Base-by-base conservation (phyloP, 2,329 filamentous ascomycete genomes). In the Calycina herbarum region DNA sequence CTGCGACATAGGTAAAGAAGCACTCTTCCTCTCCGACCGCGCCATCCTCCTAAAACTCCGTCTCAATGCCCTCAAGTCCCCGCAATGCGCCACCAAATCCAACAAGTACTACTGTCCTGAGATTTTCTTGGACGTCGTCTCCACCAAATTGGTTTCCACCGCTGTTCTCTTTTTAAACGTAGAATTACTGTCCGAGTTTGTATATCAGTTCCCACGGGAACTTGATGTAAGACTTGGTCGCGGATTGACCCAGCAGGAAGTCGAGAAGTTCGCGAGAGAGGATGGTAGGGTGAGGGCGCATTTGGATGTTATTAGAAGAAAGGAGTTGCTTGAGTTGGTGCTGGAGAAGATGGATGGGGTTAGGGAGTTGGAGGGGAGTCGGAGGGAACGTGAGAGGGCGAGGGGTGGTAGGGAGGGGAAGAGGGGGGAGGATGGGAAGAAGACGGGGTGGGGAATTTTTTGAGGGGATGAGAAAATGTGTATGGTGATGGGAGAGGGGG, bases 81-180 rank as follows among this genome's bases (percentile, higher is more conserved):
- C 94, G 77, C 94, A 97, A 79, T 99, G 95, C 79, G 85, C 88
- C 66, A 87, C 82, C 70, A 84, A 89, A 71, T 89, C 90, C 74
- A 97, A 97, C 82, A 97, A 97, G 81, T 97, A 98, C 80, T 88
- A 95, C 80, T 99, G 95, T 75, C 95, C 95, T 0, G 95, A 99
- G 77, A 87, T 99, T 17, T 99, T 99, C 82, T 87, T 99, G n/a
- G 94, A 99, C 74, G 93, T 96, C 2, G 95, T 97, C 1, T 94
- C 95, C 1, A 92, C 94, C 71, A 98, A 98, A 79, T 86, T 99
- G 59, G 96, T 94, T 2, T 90, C 93, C 1, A 99, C 95, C 0
- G 94, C 95, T 1, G 95, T 99, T 8, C 86, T 99, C 0, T 99
- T 99, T 83, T 85, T 99, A 35, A 97, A 99, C 74, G 95, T 98